phyloP scores from a whole-genome alignment of 2,329 filamentous ascomycete genomes.

The Diaporthe sp. region DNA sequence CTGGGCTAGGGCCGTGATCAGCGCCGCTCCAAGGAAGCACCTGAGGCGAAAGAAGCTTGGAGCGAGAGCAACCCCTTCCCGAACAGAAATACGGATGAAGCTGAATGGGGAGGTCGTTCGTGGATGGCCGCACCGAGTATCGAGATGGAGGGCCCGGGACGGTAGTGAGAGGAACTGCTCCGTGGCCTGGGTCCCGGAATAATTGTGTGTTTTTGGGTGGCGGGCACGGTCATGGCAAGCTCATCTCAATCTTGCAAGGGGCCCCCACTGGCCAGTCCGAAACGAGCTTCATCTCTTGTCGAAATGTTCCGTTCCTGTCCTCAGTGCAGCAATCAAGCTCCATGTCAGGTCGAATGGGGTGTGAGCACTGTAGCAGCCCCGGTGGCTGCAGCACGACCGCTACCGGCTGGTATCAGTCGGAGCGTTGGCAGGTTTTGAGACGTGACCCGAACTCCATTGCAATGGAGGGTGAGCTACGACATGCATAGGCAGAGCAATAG shows the following conservation, averaged over 20 bases:
- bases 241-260: neutral
- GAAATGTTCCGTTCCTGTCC: neutral
- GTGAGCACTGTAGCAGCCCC: neutral
- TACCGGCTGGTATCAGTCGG: neutral
- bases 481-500: neutral
- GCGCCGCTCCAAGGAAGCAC: conserved; percentile 23
- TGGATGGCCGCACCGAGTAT: neutral
- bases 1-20: conserved; percentile 7
- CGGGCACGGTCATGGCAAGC: conserved; percentile 9
- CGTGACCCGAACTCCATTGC: neutral
- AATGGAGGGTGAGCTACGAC: neutral
- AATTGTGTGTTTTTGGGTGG: neutral
- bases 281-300: conserved; percentile 19
- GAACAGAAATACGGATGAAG: conserved; percentile 5
- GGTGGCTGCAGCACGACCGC: neutral
- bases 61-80: conserved; percentile 9
- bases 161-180: neutral
- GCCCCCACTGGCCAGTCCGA: conserved; percentile 15
- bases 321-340: conserved; percentile 14
- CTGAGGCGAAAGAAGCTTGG: conserved; percentile 23
- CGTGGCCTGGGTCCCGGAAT: neutral
- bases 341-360: conserved; percentile 2
- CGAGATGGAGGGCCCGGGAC: neutral
- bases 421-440: neutral
- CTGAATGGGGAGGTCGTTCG: neutral